A percentile compares a stretch with the other conserved stretches of the same genome.
Evolutionary conservation across 73 alveolate genomes (phyloP).

Genomic region (Tetrahymena malaccensis): DNA sequence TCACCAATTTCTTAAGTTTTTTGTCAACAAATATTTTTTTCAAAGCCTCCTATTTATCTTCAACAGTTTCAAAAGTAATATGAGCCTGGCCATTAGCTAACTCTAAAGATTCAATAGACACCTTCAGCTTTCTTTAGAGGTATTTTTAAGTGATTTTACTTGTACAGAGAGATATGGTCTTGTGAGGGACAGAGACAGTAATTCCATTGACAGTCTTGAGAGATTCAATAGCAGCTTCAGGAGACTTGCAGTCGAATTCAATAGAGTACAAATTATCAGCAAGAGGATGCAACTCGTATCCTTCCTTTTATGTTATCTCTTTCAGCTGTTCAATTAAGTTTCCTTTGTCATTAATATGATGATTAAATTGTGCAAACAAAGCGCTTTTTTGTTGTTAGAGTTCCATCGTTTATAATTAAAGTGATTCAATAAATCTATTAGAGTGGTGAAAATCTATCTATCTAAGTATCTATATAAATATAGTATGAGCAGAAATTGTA

Average conservation of each 20-base stretch:
- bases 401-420: not conserved
- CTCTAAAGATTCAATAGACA: not conserved
- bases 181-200: not conserved
- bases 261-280: not conserved
- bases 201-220: not conserved
- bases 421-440: not conserved
- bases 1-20: not conserved
- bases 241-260: not conserved
- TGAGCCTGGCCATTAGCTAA: not conserved
- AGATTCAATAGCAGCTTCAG: not conserved
- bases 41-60: not conserved
- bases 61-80: not conserved
- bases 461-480: too few relatives aligned
- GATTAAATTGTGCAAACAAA: not conserved
- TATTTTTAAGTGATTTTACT: not conserved
- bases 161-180: not conserved
- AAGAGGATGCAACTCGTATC: not conserved
- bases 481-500: not conserved
- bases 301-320: not conserved
- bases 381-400: not conserved
- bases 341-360: not conserved
- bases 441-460: too few relatives aligned
- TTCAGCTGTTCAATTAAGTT: not conserved
- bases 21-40: not conserved
- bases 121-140: not conserved